phyloP scores from a whole-genome alignment of 2,329 filamentous ascomycete species.

The Trichoderma koningii region DNA sequence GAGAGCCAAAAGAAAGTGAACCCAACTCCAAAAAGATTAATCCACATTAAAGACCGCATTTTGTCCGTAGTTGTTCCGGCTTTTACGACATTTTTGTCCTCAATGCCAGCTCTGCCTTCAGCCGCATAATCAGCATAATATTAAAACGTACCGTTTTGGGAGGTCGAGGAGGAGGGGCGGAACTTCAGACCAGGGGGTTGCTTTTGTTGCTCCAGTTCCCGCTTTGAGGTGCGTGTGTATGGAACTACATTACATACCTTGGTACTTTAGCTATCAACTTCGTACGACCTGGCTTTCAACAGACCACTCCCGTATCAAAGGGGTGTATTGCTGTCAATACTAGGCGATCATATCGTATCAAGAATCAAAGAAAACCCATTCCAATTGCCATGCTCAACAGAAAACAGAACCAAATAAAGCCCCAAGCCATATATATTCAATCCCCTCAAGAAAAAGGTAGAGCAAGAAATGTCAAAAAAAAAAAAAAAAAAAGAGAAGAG shows the following conservation, averaged over 20 bases:
- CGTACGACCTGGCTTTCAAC: neutral
- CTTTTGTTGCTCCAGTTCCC: neutral
- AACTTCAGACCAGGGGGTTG: neutral
- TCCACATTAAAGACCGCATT: no score
- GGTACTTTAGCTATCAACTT: neutral
- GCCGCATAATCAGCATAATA: slow-evolving; percentile 21
- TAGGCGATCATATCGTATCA: neutral
- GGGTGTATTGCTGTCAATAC: neutral
- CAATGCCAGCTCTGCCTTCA: neutral
- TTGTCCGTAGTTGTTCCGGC: no score
- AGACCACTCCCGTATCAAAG: neutral
- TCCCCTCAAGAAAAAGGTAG: neutral
- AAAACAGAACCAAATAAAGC: neutral
- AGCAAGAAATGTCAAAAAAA: neutral
- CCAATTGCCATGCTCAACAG: neutral
- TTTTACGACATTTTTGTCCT: no score
- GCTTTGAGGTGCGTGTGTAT: slow-evolving; percentile 10
- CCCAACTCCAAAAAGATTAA: no score
- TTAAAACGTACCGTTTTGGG: slow-evolving; percentile 16
- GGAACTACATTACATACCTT: neutral
- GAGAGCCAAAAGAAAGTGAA: neutral
- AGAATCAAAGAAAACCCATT: neutral
- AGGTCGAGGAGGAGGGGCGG: neutral
- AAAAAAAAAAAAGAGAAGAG: neutral
- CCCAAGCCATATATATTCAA: neutral